phyloP scores from a whole-genome alignment of 805 yeast genomes.

The Candida cerambycidarum region DNA sequence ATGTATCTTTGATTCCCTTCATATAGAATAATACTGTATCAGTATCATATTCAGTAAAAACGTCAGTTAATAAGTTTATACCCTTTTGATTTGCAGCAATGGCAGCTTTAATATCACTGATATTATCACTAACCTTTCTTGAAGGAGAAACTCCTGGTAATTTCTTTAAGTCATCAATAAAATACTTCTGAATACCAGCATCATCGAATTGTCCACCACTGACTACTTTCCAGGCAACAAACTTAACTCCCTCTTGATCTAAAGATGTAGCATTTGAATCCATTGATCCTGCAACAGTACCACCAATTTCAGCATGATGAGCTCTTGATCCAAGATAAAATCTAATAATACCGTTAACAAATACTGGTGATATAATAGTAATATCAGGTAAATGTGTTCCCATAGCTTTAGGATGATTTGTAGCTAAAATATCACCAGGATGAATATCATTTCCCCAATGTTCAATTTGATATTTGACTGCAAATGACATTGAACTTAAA shows the following conservation, averaged over 20 bases:
- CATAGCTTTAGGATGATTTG: slow-evolving; percentile 82
- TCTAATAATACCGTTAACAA: slow-evolving; percentile 16
- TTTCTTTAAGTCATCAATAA: slow-evolving; percentile 13
- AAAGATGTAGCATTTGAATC: slow-evolving; percentile 19
- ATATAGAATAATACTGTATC: slow-evolving; percentile 66
- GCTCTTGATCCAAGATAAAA: slow-evolving; percentile 22
- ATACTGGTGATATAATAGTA: slow-evolving; percentile 26
- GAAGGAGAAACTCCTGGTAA: slow-evolving; percentile 29
- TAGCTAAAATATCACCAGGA: slow-evolving; percentile 73
- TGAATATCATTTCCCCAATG: slow-evolving; percentile 63
- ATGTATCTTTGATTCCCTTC: slow-evolving; percentile 80
- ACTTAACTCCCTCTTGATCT: slow-evolving; percentile 19
- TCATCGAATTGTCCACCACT: slow-evolving; percentile 18
- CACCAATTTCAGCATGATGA: slow-evolving; percentile 27
- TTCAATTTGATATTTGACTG: slow-evolving; percentile 64
- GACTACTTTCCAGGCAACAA: slow-evolving; percentile 18
- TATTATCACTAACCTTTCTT: slow-evolving; percentile 19
- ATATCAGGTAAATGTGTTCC: slow-evolving; percentile 82
- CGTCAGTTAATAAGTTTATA: slow-evolving; percentile 55
- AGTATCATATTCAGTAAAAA: slow-evolving; percentile 64
- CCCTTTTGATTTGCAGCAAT: slow-evolving; percentile 87
- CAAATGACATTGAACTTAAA: slow-evolving; percentile 82
- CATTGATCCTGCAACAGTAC: slow-evolving; percentile 21
- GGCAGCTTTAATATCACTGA: slow-evolving; percentile 71
- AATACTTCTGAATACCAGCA: slow-evolving; percentile 17